Conservation (phyloP, 2,329 filamentous ascomycete genomes). For the Talaromyces marneffei region DNA sequence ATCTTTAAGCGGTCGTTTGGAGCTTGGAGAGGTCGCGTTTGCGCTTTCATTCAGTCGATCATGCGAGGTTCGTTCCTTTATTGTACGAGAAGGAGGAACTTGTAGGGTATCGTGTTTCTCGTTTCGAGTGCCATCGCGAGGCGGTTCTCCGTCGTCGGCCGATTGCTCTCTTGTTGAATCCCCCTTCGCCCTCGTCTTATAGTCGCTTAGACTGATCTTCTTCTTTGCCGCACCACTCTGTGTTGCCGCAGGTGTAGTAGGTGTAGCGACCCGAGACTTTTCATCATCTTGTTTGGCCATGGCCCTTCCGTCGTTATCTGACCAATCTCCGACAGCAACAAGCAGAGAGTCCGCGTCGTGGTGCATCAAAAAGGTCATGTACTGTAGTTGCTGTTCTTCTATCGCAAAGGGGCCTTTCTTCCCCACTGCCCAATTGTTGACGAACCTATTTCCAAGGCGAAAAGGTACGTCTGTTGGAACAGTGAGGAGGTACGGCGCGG, state of each 20-base stretch:
- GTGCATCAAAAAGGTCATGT: constrained; percentile 57
- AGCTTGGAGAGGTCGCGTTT: constrained; percentile 16
- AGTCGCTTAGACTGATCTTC: constrained; percentile 57
- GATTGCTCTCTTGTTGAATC: constrained; percentile 5
- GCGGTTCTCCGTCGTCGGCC: neutral
- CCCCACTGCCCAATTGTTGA: constrained; percentile 44
- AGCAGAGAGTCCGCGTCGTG: constrained; percentile 50
- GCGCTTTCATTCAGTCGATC: neutral
- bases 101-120: constrained; percentile 21
- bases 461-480: constrained; percentile 44
- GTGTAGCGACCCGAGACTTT: constrained; percentile 22
- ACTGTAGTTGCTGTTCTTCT: constrained; percentile 55
- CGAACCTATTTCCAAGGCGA: constrained; percentile 36
- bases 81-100: constrained; percentile 5
- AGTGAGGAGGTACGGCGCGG: constrained; percentile 43
- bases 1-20: constrained; percentile 8
- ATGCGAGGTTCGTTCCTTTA: neutral
- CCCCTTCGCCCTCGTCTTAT: constrained; percentile 51
- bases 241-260: constrained; percentile 20
- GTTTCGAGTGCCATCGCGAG: constrained; percentile 14
- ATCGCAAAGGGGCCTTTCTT: constrained; percentile 49
- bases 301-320: constrained; percentile 44
- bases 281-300: constrained; percentile 39
- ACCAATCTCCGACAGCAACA: constrained; percentile 50
- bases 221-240: constrained; percentile 47